Percentiles rank a stretch among this genome's conserved stretches.
phyloP scores from a whole-genome alignment of 2,329 filamentous ascomycete genomes.

The Neofusicoccum umdonicola region DNA sequence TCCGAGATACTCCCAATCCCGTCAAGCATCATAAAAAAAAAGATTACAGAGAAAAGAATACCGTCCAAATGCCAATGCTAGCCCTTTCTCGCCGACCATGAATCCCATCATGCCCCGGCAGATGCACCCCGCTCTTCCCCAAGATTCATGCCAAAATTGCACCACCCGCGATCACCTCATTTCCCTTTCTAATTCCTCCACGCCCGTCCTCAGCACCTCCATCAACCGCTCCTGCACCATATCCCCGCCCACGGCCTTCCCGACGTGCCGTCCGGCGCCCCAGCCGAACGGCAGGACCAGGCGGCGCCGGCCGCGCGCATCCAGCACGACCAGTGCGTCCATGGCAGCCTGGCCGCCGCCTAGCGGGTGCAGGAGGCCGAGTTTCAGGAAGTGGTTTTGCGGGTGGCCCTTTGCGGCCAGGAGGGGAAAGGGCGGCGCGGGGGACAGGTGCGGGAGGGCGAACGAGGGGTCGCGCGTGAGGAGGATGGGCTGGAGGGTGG shows the following conservation, averaged over 20 bases:
- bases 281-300: constrained; percentile 46
- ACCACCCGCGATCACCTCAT: not conserved
- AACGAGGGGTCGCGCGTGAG: not conserved
- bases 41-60: no score
- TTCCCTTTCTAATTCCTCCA: constrained; percentile 8
- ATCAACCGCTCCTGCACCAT: constrained; percentile 31
- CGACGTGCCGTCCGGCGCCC: constrained; percentile 40
- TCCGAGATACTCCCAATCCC: no score
- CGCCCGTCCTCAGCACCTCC: not conserved
- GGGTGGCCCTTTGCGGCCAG: constrained; percentile 10
- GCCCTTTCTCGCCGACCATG: no score
- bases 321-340: constrained; percentile 46
- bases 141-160: no score
- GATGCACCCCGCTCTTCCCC: no score
- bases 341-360: constrained; percentile 44
- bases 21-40: no score
- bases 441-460: not conserved
- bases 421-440: not conserved
- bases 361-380: constrained; percentile 45
- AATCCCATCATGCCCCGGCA: no score
- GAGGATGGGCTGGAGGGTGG: constrained; percentile 10
- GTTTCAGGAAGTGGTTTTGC: constrained; percentile 37
- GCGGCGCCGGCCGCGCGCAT: constrained; percentile 35
- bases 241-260: constrained; percentile 26
- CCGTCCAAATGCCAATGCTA: no score